Base-by-base conservation (phyloP, 371 early-diverging fungal genomes). In the Encephalitozoon hellem region DNA sequence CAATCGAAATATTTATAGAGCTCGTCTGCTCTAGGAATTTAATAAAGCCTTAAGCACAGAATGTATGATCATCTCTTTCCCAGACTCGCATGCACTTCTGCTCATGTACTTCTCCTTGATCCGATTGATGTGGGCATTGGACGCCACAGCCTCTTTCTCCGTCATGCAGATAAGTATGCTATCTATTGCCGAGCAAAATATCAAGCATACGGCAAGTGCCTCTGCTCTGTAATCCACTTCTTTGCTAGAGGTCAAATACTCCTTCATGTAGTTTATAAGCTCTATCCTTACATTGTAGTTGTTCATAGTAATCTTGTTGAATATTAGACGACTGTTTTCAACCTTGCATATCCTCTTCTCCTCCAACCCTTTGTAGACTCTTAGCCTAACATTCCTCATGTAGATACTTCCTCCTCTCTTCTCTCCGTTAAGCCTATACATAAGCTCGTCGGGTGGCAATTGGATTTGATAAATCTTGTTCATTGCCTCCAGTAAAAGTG, bases 401-500 rank as follows among this genome's bases (percentile, higher is more conserved):
- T 51, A 30, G 45, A 76, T 30, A 25, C 71, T 28, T 23, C 43
- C 41, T 66, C 42, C 70, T 23, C 45, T 59, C 26, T 42, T 75
- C 54, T 79, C 79, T 54, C 79, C 79, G 45, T 79, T 79, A 15
- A 79, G 53, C 11, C 23, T 34, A 15, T 71, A 25, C 32, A 79
- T 28, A 9, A 71, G 53, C 18, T 76, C 49, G 15, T 34, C 32
- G 3, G 67, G 63, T 4, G 42, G 49, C 4, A 32, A 32, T 23
- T 67, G 49, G 18, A 15, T 39, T 34, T 63, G 30, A n/a, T 41
- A 32, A n/a, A 79, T 70, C 18, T 64, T 69, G 25, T 25, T 25
- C 32, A 65, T 28, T 3, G 76, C 34, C 21, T 71, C 76, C 25
- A 70, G 39, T 15, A 42, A 49, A 54, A 79, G 47, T 4, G 32